phyloP scores from a whole-genome alignment of 2,329 filamentous ascomycete genomes.

The Trichoderma sp. region DNA sequence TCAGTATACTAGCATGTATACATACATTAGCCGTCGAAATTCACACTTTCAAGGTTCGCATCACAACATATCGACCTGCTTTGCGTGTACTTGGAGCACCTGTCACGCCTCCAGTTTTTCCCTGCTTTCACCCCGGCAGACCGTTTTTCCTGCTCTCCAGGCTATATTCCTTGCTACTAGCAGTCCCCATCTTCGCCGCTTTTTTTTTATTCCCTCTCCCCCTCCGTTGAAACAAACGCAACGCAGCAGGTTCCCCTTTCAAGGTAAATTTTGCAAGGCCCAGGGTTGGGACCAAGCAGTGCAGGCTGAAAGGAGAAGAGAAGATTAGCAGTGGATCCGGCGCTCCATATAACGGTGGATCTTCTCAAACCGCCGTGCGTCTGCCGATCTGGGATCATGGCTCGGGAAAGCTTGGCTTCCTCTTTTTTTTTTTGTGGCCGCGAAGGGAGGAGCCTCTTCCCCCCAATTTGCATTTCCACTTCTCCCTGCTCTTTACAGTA shows the following conservation, averaged over 20 bases:
- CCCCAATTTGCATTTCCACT: background rate
- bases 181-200: background rate
- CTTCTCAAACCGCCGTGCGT: constrained; percentile 25
- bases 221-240: constrained; percentile 15
- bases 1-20: background rate
- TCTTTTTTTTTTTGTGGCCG: background rate
- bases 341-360: constrained; percentile 20
- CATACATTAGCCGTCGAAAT: background rate
- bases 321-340: constrained; percentile 21
- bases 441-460: background rate
- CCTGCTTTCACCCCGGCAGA: constrained; percentile 4
- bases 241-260: constrained; percentile 13
- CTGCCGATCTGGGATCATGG: constrained; percentile 33
- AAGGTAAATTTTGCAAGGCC: background rate
- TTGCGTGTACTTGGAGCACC: background rate
- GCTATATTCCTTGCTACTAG: background rate
- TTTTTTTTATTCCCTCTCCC: background rate
- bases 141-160: background rate
- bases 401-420: constrained; percentile 15
- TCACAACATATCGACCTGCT: too few species aligned
- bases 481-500: background rate
- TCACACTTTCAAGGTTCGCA: background rate
- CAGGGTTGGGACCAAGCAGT: background rate
- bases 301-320: constrained; percentile 3
- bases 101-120: background rate